phyloP scores from a whole-genome alignment of 441 rosid species.

The Lepidium campestre region DNA sequence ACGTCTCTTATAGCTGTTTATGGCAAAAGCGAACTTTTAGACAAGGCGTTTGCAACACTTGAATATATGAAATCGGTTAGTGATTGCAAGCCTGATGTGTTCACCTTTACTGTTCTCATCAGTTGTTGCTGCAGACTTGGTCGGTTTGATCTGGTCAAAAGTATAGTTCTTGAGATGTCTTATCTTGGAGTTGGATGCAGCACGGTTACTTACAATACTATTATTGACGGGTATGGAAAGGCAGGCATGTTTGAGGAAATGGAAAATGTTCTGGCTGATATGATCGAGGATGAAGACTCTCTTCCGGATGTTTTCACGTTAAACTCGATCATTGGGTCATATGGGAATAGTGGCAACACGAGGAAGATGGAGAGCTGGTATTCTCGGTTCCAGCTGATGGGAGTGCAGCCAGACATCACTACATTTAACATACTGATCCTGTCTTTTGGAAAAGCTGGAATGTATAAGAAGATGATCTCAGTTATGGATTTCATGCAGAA shows the following conservation, averaged over 20 bases:
- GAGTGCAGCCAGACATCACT: slow-evolving; percentile 50
- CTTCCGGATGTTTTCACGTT: slow-evolving; percentile 68
- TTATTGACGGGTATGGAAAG: slow-evolving; percentile 72
- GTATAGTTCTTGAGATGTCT: slow-evolving; percentile 62
- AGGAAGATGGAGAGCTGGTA: slow-evolving; percentile 76
- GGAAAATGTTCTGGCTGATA: slow-evolving; percentile 58
- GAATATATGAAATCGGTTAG: slow-evolving; percentile 64
- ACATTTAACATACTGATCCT: slow-evolving; percentile 64
- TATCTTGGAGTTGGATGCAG: slow-evolving; percentile 53
- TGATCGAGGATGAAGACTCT: slow-evolving; percentile 57
- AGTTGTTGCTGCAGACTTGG: slow-evolving; percentile 45
- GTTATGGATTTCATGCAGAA: slow-evolving; percentile 65
- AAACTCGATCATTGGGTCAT: slow-evolving; percentile 61
- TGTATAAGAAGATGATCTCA: slow-evolving; percentile 57
- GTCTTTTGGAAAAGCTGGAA: slow-evolving; percentile 61
- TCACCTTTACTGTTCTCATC: slow-evolving; percentile 58
- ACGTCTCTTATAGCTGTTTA: slow-evolving; percentile 71
- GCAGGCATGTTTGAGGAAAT: slow-evolving; percentile 63
- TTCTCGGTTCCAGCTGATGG: slow-evolving; percentile 66
- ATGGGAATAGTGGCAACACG: slow-evolving; percentile 49
- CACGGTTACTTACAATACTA: slow-evolving; percentile 57
- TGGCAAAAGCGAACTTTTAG: slow-evolving; percentile 49
- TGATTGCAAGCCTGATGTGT: slow-evolving; percentile 70
- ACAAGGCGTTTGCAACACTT: slow-evolving; percentile 46
- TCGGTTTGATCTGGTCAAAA: slow-evolving; percentile 47